A percentile compares a stretch with the other conserved stretches of the same genome.
These are phyloP conservation scores for Venustampulla echinocandica DNA, from an alignment of 495 filamentous ascomycete genomes.

Conservation along the genomic window DNA sequence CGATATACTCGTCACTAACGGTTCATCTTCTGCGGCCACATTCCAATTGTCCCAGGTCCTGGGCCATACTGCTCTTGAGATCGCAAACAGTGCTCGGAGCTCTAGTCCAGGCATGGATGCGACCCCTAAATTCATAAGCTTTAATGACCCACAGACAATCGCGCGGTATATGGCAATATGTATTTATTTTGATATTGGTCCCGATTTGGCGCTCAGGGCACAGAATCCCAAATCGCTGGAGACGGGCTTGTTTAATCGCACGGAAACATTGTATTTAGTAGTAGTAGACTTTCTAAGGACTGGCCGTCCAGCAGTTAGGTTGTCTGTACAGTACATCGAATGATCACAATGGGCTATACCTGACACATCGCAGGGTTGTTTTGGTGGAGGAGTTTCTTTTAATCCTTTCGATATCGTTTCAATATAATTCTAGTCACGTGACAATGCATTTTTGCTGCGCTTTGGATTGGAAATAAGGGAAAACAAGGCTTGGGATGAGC, in stretches of 20 bases:
- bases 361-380: too few relatives aligned
- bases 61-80: not conserved
- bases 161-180: not conserved
- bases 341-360: too few relatives aligned
- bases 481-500: too few relatives aligned
- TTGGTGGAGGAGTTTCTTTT: too few relatives aligned
- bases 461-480: too few relatives aligned
- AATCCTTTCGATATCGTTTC: too few relatives aligned
- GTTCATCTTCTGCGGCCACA: not conserved
- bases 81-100: not conserved
- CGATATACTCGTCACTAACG: not conserved
- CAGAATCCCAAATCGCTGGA: not conserved
- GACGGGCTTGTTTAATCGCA: not conserved
- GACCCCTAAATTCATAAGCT: not conserved
- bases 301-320: not conserved
- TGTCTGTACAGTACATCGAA: not conserved
- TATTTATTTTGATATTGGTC: not conserved
- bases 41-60: not conserved
- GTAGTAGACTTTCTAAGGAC: not conserved
- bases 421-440: too few relatives aligned
- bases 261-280: not conserved
- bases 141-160: not conserved
- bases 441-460: too few relatives aligned
- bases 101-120: not conserved
- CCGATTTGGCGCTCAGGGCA: not conserved